Base-by-base conservation (phyloP, 1,284 basidiomycete species). In the Rhodotorula sp. region DNA sequence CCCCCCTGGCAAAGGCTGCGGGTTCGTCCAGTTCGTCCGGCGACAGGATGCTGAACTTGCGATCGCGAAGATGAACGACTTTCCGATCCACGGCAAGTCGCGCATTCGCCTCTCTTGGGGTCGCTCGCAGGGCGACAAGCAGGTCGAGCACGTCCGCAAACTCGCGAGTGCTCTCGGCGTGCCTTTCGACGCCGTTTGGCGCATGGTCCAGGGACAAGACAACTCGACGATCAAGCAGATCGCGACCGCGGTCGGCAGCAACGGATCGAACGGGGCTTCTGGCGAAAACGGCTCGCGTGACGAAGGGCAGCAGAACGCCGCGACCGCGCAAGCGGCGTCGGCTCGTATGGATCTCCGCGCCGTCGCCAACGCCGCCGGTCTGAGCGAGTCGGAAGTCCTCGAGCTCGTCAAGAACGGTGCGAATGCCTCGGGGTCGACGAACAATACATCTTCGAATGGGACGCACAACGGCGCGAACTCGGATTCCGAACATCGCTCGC, bases 11-110 rank as follows among this genome's bases (percentile, higher is more conserved):
- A 97, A 97, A 80, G 92, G 94, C 72, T 97, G 94, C 79, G 93
- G 94, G 0, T 97, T 97, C 78, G 93, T 97, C 43, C 93, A 96
- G 82, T 97, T 93, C 79, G 91, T 95, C 39, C 86, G 89, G 75
- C 95, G 97, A 82, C 87, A 87, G 18, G 94, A 97, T 81, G 94
- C 94, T 10, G 92, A 96, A 80, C 86, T 87, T 39, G 93, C 94
- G 4, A 97, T 97, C 76, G 91, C 93, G 81, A 91, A 91, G 81
- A 94, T 97, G 93, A 93, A 97, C 83, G 93, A 92, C 31, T 97
- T 94, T 81, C 92, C 91, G 10, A 90, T 97, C 76, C 91, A 92
- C 59, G 92, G 92, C 20, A 93, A 92, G 68, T 80, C 80, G 73
- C 86, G 91, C 76, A 93, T 97, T 77, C 86, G 93, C 56, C 82